Evolutionary conservation across 495 filamentous ascomycete genomes (phyloP), one percentile per base, ranked within the genome.

Genomic region (Parachaetomium inaequale): DNA sequence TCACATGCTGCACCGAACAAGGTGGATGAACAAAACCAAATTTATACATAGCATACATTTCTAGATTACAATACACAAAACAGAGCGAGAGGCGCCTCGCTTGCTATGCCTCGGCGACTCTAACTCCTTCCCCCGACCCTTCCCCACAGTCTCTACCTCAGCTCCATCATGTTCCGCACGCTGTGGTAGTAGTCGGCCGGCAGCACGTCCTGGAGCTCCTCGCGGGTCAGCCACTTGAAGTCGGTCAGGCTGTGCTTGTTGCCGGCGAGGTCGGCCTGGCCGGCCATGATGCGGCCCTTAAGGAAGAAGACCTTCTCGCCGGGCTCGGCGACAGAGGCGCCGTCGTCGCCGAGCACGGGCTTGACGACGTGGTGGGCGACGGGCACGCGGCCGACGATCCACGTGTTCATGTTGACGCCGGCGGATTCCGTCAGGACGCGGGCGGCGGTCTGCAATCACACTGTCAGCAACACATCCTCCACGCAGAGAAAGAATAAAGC

Each of bases 401-500:
- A 99, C 61, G 92, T 97, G 80, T 98, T 97, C 93, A 99, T 98
- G 81, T 99, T 96, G 31, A 88, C 74, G 62, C 94, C 94, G 14
- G 85, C 91, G 14, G 91, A 78, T 64, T 92, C 84, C 47, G 82
- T 73, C 6, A 98, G 81, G 61, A 88, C 84, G 52, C 92, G 85
- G 63, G 88, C 84, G 47, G 93, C 93, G 32, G 89, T 89, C 95
- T 98, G 67, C 49, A 40, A 15, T 6, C 12, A 7, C 49, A n/a
- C 17, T 59, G 36, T 58, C 23, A 47, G 31, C 19, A 38, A 42
- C 31, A n/a, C 26, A 43, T 11, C 14, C 12, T 17, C 6, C 23
- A 10, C 8, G 4, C 19, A 14, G 19, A n/a, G 7, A 4, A 38
- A 59, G 50, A 50, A 57, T 15, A 47, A 36, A 53, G 82, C 86